Evolutionary conservation across 2,329 filamentous ascomycete species (phyloP).

Genomic region (Pseudogymnoascus sp.): DNA sequence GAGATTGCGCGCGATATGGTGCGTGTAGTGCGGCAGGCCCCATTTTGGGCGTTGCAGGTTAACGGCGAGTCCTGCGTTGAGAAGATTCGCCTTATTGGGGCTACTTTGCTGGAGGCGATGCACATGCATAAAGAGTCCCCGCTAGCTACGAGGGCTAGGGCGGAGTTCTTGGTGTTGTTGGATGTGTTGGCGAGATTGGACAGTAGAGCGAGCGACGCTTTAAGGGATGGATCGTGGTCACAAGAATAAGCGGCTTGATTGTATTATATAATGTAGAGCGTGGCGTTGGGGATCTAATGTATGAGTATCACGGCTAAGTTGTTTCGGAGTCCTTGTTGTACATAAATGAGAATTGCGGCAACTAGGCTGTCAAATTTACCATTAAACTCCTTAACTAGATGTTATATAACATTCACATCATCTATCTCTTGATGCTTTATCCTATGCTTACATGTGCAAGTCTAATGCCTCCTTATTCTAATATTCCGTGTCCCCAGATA

Average conservation of each 20-base stretch:
- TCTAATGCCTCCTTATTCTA: not conserved
- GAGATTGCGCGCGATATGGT: conserved; percentile 40
- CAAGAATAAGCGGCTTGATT: not conserved
- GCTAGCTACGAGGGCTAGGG: conserved; percentile 32
- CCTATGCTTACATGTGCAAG: not conserved
- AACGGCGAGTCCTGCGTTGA: conserved; percentile 38
- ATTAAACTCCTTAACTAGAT: not conserved
- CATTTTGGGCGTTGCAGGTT: conserved; percentile 37
- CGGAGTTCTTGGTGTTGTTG: conserved; percentile 35
- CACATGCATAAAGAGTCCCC: conserved; percentile 34
- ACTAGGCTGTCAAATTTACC: not conserved
- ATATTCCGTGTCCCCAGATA: not conserved
- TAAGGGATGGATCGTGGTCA: conserved; percentile 27
- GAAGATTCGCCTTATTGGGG: conserved; percentile 36
- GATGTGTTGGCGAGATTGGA: conserved; percentile 37
- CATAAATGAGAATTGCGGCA: not conserved
- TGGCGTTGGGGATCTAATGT: not conserved
- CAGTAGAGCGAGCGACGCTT: conserved; percentile 38
- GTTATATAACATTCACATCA: not conserved
- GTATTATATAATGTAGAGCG: not conserved
- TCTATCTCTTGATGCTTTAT: not conserved
- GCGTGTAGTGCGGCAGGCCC: conserved; percentile 34
- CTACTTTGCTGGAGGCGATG: conserved; percentile 34
- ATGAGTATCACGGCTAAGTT: not conserved
- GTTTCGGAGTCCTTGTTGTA: not conserved